Conservation (phyloP, 1,284 basidiomycete species). For the Anthracocystis setariae region DNA sequence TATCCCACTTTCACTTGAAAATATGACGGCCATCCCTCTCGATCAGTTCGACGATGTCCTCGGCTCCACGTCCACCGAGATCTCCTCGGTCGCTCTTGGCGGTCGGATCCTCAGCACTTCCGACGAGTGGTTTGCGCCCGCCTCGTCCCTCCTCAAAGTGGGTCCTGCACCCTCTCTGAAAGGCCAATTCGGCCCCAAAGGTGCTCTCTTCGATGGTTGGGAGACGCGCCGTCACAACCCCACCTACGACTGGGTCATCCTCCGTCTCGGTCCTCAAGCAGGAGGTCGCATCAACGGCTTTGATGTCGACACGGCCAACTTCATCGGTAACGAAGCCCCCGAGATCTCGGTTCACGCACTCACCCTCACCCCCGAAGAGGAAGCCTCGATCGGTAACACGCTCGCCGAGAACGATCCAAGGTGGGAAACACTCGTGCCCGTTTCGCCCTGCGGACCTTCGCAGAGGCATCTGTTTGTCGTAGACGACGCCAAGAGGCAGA, state of each 20-base stretch:
- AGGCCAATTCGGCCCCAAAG: constrained; percentile 94
- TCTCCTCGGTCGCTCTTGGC: constrained; percentile 87
- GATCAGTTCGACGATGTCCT: constrained; percentile 45
- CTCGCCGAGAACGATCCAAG: constrained; percentile 61
- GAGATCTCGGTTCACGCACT: constrained; percentile 56
- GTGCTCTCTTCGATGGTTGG: constrained; percentile 94
- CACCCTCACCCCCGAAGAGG: constrained; percentile 30
- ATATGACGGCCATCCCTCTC: constrained; percentile 41
- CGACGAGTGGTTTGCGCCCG: constrained; percentile 95
- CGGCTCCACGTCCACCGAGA: constrained; percentile 72
- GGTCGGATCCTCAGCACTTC: constrained; percentile 80
- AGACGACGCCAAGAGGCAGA: constrained; percentile 54
- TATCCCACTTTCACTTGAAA: not conserved
- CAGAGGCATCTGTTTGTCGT: constrained; percentile 86
- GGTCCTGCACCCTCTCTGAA: constrained; percentile 72
- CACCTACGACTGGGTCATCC: constrained; percentile 88
- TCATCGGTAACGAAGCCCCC: constrained; percentile 86
- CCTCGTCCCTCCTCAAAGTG: constrained; percentile 80
- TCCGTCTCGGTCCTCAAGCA: constrained; percentile 81
- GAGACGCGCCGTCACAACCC: constrained; percentile 90
- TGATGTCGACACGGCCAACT: constrained; percentile 95
- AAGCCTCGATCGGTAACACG: constrained; percentile 33
- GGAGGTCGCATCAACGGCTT: constrained; percentile 80
- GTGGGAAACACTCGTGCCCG: constrained; percentile 58
- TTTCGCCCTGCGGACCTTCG: constrained; percentile 74